phyloP scores from a whole-genome alignment of 805 yeast species.

The Lachancea nothofagi region DNA sequence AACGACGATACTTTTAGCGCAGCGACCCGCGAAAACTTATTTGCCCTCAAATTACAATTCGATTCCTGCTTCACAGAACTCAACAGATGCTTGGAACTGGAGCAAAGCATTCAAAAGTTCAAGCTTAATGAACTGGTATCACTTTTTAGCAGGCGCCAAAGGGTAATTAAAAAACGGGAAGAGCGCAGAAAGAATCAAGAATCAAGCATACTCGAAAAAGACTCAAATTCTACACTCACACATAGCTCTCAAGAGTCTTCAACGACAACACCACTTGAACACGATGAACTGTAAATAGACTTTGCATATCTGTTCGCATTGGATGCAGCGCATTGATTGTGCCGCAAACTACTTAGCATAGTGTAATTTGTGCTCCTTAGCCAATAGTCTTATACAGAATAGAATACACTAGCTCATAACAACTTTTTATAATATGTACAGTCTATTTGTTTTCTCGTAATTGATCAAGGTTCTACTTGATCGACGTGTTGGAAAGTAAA shows the following conservation, averaged over 20 bases:
- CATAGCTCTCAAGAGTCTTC: background rate
- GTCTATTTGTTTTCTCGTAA: constrained; percentile 1
- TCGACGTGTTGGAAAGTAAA: constrained; percentile 50
- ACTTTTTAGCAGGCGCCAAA: constrained; percentile 20
- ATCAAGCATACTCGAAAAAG: constrained; percentile 1
- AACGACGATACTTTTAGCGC: constrained; percentile 20
- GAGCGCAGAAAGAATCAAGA: constrained; percentile 16
- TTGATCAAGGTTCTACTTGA: constrained; percentile 1
- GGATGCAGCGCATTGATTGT: no score
- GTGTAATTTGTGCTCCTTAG: background rate
- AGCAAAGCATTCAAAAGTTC: constrained; percentile 24
- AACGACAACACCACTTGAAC: constrained; percentile 7
- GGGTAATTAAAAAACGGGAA: constrained; percentile 27
- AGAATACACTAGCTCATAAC: constrained; percentile 1
- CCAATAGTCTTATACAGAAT: background rate
- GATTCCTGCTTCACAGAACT: constrained; percentile 18
- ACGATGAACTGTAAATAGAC: constrained; percentile 19
- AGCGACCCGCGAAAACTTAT: constrained; percentile 28
- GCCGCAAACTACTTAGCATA: background rate
- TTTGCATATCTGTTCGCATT: constrained; percentile 1
- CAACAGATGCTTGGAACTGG: constrained; percentile 13
- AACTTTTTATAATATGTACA: constrained; percentile 4
- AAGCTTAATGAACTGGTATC: constrained; percentile 31
- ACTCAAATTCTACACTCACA: background rate
- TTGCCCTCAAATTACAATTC: constrained; percentile 29